Evolutionary conservation across 257 asterid species (phyloP), one percentile per base, ranked within the genome.

Genomic region (Euphrasia confusa): DNA sequence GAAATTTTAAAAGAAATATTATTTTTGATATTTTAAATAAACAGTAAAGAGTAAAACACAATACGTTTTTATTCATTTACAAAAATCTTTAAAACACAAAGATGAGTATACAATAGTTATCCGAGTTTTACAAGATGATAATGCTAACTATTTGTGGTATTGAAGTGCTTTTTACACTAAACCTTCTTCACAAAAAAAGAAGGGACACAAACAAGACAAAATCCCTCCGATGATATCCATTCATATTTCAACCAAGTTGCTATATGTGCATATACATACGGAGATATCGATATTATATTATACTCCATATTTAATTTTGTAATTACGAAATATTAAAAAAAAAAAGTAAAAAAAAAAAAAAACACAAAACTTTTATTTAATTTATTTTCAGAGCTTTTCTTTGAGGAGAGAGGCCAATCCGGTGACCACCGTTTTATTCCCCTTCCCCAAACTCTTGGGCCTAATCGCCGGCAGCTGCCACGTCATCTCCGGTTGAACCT

Each of bases 401-500:
- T 70, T 79, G 71, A 90, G 93, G 52, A 90, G 95, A 62, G 93
- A 83, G 68, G 96, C 97, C 81, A 90, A 77, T 21, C 97, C 97
- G 68, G 96, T 79, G 66, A 87, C 85, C 72, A 87, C 69, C 56
- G 54, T 78, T 73, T 81, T 81, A 74, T 71, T 81, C 63, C 85
- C 81, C 69, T 82, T 79, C 64, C 78, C 94, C 48, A 73, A 76
- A 71, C 79, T 83, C 81, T 68, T 81, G 54, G 86, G 85, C 69
- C 68, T 86, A 58, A 83, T 77, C 73, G 86, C 90, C 82, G 90
- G 95, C 48, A 83, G 87, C 75, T 85, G 89, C 96, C 97, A 90
- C 58, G 82, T 61, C 72, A 64, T 50, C 75, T 45, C 44, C 73
- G 64, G 66, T 11, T 79, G 63, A 4, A 28, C 73, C 52, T 66